Evolutionary conservation across 2,329 filamentous ascomycete species (phyloP), one percentile per base, ranked within the genome.

Genomic region (Cladosporium sp.): DNA sequence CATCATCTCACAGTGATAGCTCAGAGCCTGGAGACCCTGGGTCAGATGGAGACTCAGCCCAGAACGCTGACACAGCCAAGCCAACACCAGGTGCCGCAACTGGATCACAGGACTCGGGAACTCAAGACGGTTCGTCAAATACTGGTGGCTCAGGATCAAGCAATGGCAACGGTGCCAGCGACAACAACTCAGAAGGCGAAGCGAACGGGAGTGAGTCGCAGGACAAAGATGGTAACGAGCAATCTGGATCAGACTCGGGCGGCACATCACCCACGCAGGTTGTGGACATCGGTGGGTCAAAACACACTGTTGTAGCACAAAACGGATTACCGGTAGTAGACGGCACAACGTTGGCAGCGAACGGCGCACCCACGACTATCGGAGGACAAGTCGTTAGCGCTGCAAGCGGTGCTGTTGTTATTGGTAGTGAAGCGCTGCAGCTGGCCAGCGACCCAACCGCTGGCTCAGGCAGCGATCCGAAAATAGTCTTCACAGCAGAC

Each of bases 281-380:
- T 8, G 19, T 55, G 9, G 17, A 22, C 9, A 12, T 55, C 11
- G 28, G 25, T 7, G 51, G 51, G 9, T 15, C 25, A 20, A 45
- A 20, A 20, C 51, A 62, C 51, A 52, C 42, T 59, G 50, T 60
- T 63, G 50, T 79, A 79, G 68, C 75, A 81, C 64, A 73, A 88
- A 75, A 89, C 90, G 51, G 39, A 5, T n/a, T 14, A 8, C 34
- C 55, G 11, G 55, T 51, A 11, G 20, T 58, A 4, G 38, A 58
- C 8, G 55, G 55, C 25, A 51, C 39, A n/a, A 40, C 45, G 1
- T n/a, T 58, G 12, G 8, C 43, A 40, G 22, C 55, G 15, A 45
- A 43, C 30, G 55, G 36, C 3, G 28, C 36, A n/a, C 43, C 43
- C 8, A 58, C 12, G 17, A 49, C 43, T 6, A n/a, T 51, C 30